These are phyloP conservation scores for Fragaria nilgerrensis DNA, from an alignment of 306 rosid species.

Conservation along the genomic window DNA sequence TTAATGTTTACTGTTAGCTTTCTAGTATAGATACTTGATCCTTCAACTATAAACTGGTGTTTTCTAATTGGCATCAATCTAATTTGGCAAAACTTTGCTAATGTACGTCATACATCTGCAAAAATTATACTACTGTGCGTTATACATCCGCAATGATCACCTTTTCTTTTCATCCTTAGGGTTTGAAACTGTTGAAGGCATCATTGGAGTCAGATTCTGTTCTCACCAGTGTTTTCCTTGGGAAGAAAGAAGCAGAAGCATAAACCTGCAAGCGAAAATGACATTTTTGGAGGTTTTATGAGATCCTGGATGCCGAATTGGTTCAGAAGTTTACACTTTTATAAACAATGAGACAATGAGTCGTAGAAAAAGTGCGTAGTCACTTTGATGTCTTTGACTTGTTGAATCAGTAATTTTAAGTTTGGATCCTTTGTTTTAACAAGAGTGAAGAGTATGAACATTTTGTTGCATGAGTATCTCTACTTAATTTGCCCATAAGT, in stretches of 20 bases:
- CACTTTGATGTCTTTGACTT: not conserved
- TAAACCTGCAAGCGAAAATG: not conserved
- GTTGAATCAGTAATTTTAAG: not conserved
- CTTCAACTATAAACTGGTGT: not conserved
- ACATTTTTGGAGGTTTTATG: not conserved
- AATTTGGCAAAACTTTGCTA: not conserved
- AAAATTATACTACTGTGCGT: not conserved
- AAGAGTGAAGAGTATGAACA: not conserved
- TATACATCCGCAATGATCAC: not conserved
- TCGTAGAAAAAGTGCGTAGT: not conserved
- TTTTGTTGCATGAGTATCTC: not conserved
- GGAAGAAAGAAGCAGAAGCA: not conserved
- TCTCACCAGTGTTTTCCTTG: conserved; percentile 27
- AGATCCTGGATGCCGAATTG: not conserved
- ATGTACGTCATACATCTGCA: not conserved
- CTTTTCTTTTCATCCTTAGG: conserved; percentile 10
- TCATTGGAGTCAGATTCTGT: conserved; percentile 18
- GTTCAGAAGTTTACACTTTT: not conserved
- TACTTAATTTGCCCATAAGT: not conserved
- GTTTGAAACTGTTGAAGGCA: conserved; percentile 25
- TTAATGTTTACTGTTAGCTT: not conserved
- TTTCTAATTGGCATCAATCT: not conserved
- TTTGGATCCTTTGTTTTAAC: too few relatives aligned
- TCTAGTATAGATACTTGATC: not conserved
- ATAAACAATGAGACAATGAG: not conserved